Conservation (phyloP, 192 early-diverging fungal species). For the Hyaloraphidium curvatum region DNA sequence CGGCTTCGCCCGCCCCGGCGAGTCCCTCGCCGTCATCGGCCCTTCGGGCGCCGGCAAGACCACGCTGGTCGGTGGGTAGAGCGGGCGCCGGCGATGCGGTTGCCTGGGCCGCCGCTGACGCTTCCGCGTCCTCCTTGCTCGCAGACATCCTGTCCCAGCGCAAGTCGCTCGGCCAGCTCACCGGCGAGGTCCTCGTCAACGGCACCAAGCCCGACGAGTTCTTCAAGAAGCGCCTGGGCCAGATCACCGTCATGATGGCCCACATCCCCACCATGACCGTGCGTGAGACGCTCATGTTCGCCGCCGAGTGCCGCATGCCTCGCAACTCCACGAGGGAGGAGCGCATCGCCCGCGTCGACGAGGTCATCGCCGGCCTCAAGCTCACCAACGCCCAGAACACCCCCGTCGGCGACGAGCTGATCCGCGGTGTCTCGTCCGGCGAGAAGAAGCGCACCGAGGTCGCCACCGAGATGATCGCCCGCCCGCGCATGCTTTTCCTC, state of each 20-base stretch:
- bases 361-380: constrained; percentile 20
- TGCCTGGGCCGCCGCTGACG: neutral
- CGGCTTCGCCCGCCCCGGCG: neutral
- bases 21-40: neutral
- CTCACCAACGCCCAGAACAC: constrained; percentile 18
- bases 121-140: neutral
- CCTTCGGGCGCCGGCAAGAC: constrained; percentile 6
- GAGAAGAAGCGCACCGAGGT: constrained; percentile 58
- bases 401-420: constrained; percentile 45
- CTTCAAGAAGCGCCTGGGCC: neutral
- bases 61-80: neutral
- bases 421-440: constrained; percentile 56
- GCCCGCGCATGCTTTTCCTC: constrained; percentile 37
- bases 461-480: constrained; percentile 5
- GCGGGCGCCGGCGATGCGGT: constrained; percentile 22
- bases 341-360: constrained; percentile 18
- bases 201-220: neutral
- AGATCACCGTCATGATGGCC: constrained; percentile 5
- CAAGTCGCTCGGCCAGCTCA: neutral
- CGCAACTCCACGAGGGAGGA: neutral
- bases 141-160: constrained; percentile 1
- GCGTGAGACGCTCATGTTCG: constrained; percentile 35
- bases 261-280: constrained; percentile 65
- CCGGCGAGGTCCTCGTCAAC: constrained; percentile 3
- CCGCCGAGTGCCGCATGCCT: constrained; percentile 32